Evolutionary conservation across 495 filamentous ascomycete species (phyloP).

Genomic region (Xylaria venustula): DNA sequence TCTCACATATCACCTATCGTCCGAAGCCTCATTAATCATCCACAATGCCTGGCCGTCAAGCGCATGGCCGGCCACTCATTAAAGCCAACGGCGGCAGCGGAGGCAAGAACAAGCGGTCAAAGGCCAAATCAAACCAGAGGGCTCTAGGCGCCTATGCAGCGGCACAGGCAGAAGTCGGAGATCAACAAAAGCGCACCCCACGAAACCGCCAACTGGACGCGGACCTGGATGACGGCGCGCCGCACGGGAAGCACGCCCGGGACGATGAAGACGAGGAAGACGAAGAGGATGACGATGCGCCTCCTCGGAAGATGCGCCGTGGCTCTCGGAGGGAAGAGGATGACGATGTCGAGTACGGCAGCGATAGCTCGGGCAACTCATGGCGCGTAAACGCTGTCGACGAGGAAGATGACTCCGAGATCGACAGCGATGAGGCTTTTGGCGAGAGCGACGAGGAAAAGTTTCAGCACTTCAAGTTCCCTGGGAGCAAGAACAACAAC

Average conservation of each 20-base stretch:
- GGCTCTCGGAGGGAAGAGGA: constrained; percentile 38
- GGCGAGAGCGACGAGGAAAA: constrained; percentile 83
- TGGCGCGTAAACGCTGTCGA: constrained; percentile 79
- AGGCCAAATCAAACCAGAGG: constrained; percentile 48
- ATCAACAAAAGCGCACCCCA: constrained; percentile 36
- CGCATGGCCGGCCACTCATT: constrained; percentile 52
- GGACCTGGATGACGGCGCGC: constrained; percentile 23
- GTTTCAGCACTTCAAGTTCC: constrained; percentile 74
- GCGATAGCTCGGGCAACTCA: constrained; percentile 83
- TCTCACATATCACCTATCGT: constrained; percentile 1
- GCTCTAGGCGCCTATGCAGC: constrained; percentile 82
- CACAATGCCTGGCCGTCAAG: constrained; percentile 69
- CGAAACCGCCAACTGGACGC: constrained; percentile 45
- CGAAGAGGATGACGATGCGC: constrained; percentile 49
- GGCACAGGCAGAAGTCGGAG: constrained; percentile 60
- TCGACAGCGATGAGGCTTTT: constrained; percentile 93
- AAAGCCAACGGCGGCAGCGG: constrained; percentile 41
- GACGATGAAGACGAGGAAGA: constrained; percentile 54
- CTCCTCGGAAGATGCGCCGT: constrained; percentile 44
- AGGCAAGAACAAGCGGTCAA: constrained; percentile 46
- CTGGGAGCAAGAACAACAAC: constrained; percentile 58
- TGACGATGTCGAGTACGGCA: constrained; percentile 57
- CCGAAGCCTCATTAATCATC: not conserved
- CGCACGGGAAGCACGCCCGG: constrained; percentile 36
- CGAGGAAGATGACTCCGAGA: constrained; percentile 70